Base-by-base conservation (phyloP, 495 filamentous ascomycete genomes). In the Daldinia decipiens region DNA sequence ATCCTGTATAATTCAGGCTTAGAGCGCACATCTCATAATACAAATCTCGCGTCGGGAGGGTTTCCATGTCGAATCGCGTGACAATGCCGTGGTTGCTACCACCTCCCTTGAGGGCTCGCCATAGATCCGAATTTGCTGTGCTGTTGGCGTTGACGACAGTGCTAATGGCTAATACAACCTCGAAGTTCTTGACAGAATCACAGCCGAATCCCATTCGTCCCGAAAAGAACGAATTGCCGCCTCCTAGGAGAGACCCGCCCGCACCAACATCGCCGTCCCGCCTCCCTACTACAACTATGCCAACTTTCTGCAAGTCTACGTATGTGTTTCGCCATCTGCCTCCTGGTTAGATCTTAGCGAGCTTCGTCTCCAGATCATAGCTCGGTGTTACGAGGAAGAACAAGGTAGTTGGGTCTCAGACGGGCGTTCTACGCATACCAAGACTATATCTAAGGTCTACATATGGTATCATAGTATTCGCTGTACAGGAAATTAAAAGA, bases 31-130 rank as follows among this genome's bases (percentile, higher is more conserved):
- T 54, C 50, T 76, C 74, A 15, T 64, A 71, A 29, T 67, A 72
- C 8, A 80, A 47, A 24, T 81, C 75, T 50, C 63, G 62, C 29
- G 75, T 55, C 12, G 72, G 71, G 17, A 77, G 13, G 3, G 74
- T 66, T 31, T 77, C 64, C 64, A 86, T 59, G 39, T 87, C 81
- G 56, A 84, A 85, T n/a, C 80, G 79, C 2, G 86, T 88, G 2
- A 88, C 83, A 31, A 89, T 82, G 0, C 86, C 87, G 65, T 87
- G 87, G 73, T 87, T 87, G 70, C 79, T 82, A 1, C 75, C 61
- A 13, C 86, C 86, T 5, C 87, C 88, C 47, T 87, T 86, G 3
- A 89, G 79, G 4, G 87, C 86, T 55, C 73, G 75, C 76, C 76
- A 88, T 6, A 90, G 73, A 43, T 90, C 87, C 0, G 78, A 6